Evolutionary conservation across 805 yeast genomes (phyloP), one percentile per base, ranked within the genome.

Genomic region (Kodamaea laetipori): DNA sequence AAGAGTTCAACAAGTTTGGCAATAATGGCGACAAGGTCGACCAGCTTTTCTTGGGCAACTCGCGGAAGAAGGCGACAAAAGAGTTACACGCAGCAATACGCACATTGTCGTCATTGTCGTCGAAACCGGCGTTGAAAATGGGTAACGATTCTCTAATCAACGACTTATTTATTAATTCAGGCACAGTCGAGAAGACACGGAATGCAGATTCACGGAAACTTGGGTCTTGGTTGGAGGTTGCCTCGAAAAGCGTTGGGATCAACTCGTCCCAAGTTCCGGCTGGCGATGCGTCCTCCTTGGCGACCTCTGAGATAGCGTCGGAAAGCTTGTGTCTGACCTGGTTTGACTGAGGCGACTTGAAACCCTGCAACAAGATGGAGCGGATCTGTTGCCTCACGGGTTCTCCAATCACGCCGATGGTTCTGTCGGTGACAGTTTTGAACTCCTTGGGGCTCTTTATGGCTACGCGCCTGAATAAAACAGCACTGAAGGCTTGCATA

Each of bases 221-320:
- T 11, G 84, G 72, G 56, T 84, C 85, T 16, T 63, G 54, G 47
- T 60, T 63, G 42, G 73, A 69, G 13, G 82, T 68, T 8, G 94
- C 89, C 53, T 78, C 80, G 49, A 88, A 78, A 30, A 92, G 70
- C 0, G 89, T 81, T 41, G 86, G 89, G 28, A 90, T 66, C 38
- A 86, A 76, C 32, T 87, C 90, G 11, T 83, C 79, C 99, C 99
- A 92, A 4, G 71, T 63, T 4, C 74, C 75, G 16, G 71, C 72
- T 13, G 69, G 73, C 3, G 69, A 55, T 10, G 78, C 82, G 46
- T 81, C 84, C 37, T 72, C 76, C 55, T 83, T 82, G 1, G 97
- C 95, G 36, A 92, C 80, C 65, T 90, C 98, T 1, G 97, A 87
- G 37, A 94, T 84, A 6, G 96, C 95, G 70, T 94, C 99, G 2